Conservation (phyloP, 257 asterid species). For the Solanum tacnaense region DNA sequence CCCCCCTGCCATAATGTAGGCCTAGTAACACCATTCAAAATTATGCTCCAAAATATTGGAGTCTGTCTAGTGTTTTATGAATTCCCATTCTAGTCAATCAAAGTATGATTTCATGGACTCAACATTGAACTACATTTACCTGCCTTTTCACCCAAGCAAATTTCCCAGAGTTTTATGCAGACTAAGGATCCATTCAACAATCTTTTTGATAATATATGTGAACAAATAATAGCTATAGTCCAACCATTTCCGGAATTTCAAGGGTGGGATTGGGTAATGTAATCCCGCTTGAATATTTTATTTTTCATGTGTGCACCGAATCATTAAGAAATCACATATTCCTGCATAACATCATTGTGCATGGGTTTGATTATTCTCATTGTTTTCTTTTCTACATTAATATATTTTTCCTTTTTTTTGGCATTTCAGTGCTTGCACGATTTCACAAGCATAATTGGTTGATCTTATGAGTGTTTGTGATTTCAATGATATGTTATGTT, state of each 20-base stretch:
- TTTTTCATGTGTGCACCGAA: not conserved
- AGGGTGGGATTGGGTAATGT: not conserved
- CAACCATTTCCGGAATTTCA: not conserved
- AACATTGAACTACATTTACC: not conserved
- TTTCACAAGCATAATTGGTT: not conserved
- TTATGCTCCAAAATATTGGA: not conserved
- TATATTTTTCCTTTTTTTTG: not conserved
- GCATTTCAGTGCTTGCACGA: not conserved
- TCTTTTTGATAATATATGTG: not conserved
- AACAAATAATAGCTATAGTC: not conserved
- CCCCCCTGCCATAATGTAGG: not conserved
- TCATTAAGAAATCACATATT: not conserved
- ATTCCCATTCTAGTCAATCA: not conserved
- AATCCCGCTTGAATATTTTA: not conserved
- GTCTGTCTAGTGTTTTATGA: not conserved
- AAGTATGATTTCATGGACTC: not conserved
- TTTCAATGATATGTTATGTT: constrained; percentile 1
- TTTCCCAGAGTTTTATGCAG: not conserved
- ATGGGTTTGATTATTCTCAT: not conserved
- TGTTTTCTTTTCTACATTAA: not conserved
- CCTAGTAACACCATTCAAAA: not conserved
- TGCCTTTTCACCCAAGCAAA: not conserved
- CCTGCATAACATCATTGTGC: not conserved
- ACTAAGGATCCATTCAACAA: not conserved
- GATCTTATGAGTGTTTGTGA: not conserved